phyloP scores from a whole-genome alignment of 352 stramenopile genomes.

The Phytopythium montanum region DNA sequence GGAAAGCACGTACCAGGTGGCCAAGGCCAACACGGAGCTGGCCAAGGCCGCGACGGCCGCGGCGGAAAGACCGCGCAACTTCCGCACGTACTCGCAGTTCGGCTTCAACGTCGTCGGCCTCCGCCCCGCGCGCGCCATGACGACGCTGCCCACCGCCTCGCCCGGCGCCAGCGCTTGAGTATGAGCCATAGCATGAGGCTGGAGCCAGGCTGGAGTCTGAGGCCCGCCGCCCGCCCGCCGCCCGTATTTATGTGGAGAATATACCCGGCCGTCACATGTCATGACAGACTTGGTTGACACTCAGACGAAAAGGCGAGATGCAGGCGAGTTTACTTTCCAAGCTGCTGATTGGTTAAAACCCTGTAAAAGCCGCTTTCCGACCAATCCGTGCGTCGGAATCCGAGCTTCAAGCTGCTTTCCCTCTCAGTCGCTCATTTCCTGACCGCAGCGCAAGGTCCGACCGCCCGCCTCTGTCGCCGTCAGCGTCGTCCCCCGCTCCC shows the following conservation, averaged over 20 bases:
- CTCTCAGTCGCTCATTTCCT: neutral
- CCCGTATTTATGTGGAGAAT: slow-evolving; percentile 2
- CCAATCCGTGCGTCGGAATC: neutral
- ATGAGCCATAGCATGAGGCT: no score
- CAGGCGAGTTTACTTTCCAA: no score
- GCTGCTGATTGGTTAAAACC: neutral
- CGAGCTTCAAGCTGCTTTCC: neutral
- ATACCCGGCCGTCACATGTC: neutral
- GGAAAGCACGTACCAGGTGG: slow-evolving; percentile 66
- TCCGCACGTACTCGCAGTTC: slow-evolving; percentile 40
- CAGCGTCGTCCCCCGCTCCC: neutral
- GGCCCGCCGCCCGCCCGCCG: neutral
- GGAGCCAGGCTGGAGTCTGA: no score
- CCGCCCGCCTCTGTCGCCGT: neutral
- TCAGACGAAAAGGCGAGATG: neutral
- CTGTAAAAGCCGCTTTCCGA: neutral
- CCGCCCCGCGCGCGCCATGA: slow-evolving; percentile 35
- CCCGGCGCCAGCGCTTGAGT: neutral
- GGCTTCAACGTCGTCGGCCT: slow-evolving; percentile 37
- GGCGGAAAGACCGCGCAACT: slow-evolving; percentile 12
- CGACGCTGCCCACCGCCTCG: slow-evolving; percentile 1
- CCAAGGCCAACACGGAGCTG: slow-evolving; percentile 48
- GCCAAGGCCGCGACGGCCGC: slow-evolving; percentile 17
- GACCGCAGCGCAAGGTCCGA: neutral
- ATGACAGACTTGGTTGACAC: neutral